phyloP scores from a whole-genome alignment of 345 rosid species.

The Schrenkiella parvula region DNA sequence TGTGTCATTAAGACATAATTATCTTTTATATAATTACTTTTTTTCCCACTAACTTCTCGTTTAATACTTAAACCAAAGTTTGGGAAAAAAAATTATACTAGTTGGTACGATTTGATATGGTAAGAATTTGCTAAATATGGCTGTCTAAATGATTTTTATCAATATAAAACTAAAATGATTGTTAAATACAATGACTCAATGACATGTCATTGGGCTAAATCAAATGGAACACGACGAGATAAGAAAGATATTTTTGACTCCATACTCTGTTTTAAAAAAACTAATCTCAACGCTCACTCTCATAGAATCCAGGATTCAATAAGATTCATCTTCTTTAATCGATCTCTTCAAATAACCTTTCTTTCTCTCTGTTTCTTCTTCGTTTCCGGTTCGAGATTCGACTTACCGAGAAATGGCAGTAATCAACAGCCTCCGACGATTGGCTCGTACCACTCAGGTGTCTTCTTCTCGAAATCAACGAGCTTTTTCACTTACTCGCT shows the following conservation, averaged over 20 bases:
- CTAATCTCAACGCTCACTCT: not conserved
- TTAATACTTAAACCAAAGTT: not conserved
- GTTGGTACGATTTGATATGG: not conserved
- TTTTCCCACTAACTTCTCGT: not conserved
- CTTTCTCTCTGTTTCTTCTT: not conserved
- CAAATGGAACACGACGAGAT: constrained; percentile 7
- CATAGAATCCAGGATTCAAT: not conserved
- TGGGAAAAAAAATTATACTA: too few species aligned
- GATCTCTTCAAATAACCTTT: too few species aligned
- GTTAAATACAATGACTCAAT: not conserved
- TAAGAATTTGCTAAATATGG: not conserved
- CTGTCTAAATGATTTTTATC: not conserved
- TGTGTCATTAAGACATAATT: not conserved
- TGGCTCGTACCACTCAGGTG: constrained; percentile 33
- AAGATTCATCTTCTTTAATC: not conserved
- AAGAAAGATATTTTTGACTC: too few species aligned
- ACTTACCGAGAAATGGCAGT: constrained; percentile 11
- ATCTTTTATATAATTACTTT: too few species aligned
- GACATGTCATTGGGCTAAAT: constrained; percentile 18
- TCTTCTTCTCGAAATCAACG: not conserved
- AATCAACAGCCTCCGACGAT: constrained; percentile 27
- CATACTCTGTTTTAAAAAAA: not conserved
- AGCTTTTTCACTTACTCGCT: not conserved
- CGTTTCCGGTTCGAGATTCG: not conserved
- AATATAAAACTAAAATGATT: not conserved